phyloP scores from a whole-genome alignment of 1,284 basidiomycete species.

The Papiliotrema flavescens region DNA sequence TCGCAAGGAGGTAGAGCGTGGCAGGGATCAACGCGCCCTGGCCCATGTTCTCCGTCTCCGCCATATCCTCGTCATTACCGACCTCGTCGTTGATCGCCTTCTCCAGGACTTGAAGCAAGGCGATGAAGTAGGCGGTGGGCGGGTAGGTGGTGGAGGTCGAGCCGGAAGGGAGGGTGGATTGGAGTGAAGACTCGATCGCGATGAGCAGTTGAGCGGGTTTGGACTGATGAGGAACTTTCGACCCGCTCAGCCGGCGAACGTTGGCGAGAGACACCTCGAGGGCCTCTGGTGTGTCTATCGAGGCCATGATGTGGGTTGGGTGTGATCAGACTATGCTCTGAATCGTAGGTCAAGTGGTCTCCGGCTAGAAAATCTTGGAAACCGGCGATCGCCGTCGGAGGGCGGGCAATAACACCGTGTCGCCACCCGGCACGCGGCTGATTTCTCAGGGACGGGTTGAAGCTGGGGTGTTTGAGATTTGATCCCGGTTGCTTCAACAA shows the following conservation, averaged over 20 bases:
- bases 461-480: too few relatives aligned
- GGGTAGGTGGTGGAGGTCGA: slow-evolving; percentile 52
- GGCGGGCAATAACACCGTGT: not conserved
- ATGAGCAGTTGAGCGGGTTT: slow-evolving; percentile 82
- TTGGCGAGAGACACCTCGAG: slow-evolving; percentile 63
- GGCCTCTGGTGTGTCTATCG: slow-evolving; percentile 17
- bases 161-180: slow-evolving; percentile 31
- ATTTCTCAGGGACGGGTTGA: not conserved
- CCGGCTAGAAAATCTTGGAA: not conserved
- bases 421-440: slow-evolving; percentile 1
- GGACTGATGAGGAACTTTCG: slow-evolving; percentile 80
- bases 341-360: not conserved
- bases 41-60: slow-evolving; percentile 45
- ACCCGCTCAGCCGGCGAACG: slow-evolving; percentile 81
- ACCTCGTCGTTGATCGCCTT: slow-evolving; percentile 44
- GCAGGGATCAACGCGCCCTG: slow-evolving; percentile 83
- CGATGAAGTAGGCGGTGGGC: slow-evolving; percentile 84
- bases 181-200: slow-evolving; percentile 83
- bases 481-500: too few relatives aligned
- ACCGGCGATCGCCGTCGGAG: not conserved
- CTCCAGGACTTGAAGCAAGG: slow-evolving; percentile 57
- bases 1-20: slow-evolving; percentile 81
- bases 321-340: not conserved
- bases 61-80: slow-evolving; percentile 37
- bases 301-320: not conserved